A percentile compares a stretch with the other conserved stretches of the same genome.
Evolutionary conservation across 129 eudicot genomes (phyloP).

Genomic region (Flaveria linearis): DNA sequence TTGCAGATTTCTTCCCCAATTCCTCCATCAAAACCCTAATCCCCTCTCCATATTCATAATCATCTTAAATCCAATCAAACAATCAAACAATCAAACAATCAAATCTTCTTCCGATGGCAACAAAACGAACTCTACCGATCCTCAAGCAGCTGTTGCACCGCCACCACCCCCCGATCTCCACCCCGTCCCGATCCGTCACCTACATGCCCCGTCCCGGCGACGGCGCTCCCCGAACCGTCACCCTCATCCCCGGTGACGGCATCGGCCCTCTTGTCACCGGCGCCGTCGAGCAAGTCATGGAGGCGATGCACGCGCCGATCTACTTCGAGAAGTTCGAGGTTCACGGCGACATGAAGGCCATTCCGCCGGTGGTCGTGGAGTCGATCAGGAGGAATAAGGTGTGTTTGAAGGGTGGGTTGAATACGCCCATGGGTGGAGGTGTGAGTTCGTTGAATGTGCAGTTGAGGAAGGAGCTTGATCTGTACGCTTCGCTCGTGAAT

Average conservation of each 20-base stretch:
- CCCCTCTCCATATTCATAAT: background rate
- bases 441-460: conserved; percentile 81
- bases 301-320: conserved; percentile 97
- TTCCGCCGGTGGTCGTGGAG: conserved; percentile 63
- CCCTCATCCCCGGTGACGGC: conserved; percentile 90
- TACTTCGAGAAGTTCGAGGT: conserved; percentile 72
- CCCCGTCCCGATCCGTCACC: conserved; percentile 69
- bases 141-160: conserved; percentile 39
- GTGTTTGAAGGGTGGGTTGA: conserved; percentile 86
- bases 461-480: conserved; percentile 85
- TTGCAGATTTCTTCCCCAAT: conserved; percentile 1
- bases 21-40: conserved; percentile 34
- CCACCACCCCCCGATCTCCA: conserved; percentile 16
- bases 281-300: conserved; percentile 90
- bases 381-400: conserved; percentile 80
- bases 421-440: conserved; percentile 91
- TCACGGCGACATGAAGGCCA: conserved; percentile 75
- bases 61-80: conserved; percentile 7
- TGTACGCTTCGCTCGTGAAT: conserved; percentile 78
- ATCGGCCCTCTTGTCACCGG: conserved; percentile 90
- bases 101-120: conserved; percentile 35
- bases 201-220: conserved; percentile 99
- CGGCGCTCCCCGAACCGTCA: conserved; percentile 80
- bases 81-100: conserved; percentile 9
- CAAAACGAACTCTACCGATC: conserved; percentile 48